Evolutionary conservation across 179 eudicot genomes (phyloP).

Genomic region (Beta macrorhiza): DNA sequence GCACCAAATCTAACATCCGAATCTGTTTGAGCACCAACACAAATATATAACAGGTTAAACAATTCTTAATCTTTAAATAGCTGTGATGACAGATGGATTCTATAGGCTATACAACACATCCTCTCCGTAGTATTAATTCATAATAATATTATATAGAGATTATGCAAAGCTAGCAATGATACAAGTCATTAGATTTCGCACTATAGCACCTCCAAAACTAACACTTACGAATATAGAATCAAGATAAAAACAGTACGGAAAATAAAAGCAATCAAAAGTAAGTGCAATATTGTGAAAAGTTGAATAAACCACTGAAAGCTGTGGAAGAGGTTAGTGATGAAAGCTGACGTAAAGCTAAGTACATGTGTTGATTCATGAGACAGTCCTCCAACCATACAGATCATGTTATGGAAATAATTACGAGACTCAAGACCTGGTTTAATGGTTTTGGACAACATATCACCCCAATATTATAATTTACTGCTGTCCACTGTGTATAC

Average conservation of each 20-base stretch:
- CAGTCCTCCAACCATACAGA: no score
- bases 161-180: not conserved
- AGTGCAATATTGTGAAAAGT: not conserved
- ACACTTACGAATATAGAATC: not conserved
- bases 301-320: not conserved
- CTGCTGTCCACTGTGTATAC: not conserved
- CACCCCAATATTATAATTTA: not conserved
- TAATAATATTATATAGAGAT: no score
- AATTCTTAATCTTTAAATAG: not conserved
- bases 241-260: not conserved
- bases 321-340: not conserved
- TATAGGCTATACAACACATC: not conserved
- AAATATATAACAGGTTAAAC: not conserved
- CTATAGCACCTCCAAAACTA: not conserved
- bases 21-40: slow-evolving; percentile 49
- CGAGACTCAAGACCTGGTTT: not conserved
- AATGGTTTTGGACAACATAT: not conserved
- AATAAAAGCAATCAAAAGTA: not conserved
- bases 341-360: not conserved
- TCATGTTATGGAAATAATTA: not conserved
- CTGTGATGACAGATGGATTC: not conserved
- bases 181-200: not conserved
- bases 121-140: not conserved
- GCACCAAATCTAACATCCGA: slow-evolving; percentile 84
- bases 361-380: not conserved